These are phyloP conservation scores for Chrysanthemum seticuspe DNA, from an alignment of 129 eudicot genomes.

Conservation along the genomic window DNA sequence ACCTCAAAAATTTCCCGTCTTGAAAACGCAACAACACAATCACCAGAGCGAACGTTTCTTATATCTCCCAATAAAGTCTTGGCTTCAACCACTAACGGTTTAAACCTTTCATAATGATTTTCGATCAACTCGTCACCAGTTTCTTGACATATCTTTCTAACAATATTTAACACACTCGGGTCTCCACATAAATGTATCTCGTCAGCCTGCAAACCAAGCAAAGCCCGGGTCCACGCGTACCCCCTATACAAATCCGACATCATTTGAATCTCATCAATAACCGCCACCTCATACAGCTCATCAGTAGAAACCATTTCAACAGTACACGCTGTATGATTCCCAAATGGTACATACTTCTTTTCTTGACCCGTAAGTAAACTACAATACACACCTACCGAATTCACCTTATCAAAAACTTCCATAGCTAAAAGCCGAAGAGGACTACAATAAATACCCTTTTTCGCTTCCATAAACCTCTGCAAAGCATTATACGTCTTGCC, in stretches of 20 bases:
- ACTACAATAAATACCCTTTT: conserved; percentile 88
- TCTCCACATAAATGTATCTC: conserved; percentile 98
- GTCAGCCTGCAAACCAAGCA: conserved; percentile 89
- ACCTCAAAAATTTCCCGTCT: conserved; percentile 94
- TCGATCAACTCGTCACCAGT: conserved; percentile 94
- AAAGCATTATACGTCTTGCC: conserved; percentile 96
- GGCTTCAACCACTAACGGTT: conserved; percentile 94
- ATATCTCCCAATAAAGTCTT: conserved; percentile 84
- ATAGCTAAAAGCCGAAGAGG: conserved; percentile 97
- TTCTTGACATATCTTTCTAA: conserved; percentile 66
- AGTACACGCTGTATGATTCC: conserved; percentile 87
- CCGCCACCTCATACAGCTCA: conserved; percentile 86
- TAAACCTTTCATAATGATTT: conserved; percentile 78
- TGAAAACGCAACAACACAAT: conserved; percentile 95
- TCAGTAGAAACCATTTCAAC: conserved; percentile 95
- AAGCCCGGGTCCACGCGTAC: conserved; percentile 98
- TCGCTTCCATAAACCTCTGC: conserved; percentile 91
- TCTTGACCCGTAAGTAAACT: conserved; percentile 92
- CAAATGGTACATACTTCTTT: conserved; percentile 76
- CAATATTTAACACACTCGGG: conserved; percentile 79
- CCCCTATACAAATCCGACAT: conserved; percentile 85
- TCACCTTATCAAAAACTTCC: conserved; percentile 96
- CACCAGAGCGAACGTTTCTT: conserved; percentile 81
- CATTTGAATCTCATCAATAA: conserved; percentile 96
- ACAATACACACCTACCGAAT: conserved; percentile 81